Evolutionary conservation across 192 early-diverging fungal genomes (phyloP).

Genomic region (Kickxella alabastrina): DNA sequence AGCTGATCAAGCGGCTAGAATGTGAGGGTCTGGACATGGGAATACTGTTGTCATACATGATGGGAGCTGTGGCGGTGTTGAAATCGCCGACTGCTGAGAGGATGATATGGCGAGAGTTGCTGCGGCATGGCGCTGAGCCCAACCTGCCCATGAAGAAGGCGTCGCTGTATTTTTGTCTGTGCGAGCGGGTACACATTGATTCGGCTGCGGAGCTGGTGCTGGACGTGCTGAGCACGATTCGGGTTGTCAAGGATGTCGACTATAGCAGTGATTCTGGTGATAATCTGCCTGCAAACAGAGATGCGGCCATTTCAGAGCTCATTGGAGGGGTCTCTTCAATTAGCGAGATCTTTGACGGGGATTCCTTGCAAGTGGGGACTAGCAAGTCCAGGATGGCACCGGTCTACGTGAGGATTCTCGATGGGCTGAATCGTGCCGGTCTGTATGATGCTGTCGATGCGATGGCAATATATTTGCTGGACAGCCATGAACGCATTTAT

Average conservation of each 20-base stretch:
- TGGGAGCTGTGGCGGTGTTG: conserved; percentile 17
- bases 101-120: conserved; percentile 28
- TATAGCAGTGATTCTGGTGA: too few species aligned
- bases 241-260: too few species aligned
- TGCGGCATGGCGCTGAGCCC: conserved; percentile 26
- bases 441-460: conserved; percentile 19
- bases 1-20: background rate
- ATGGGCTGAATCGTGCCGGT: conserved; percentile 28
- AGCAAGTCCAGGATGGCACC: too few species aligned
- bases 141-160: conserved; percentile 10
- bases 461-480: conserved; percentile 29
- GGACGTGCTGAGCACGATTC: too few species aligned
- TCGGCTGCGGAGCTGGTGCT: background rate
- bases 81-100: conserved; percentile 12
- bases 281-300: too few species aligned
- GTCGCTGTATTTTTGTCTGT: conserved; percentile 14
- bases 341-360: too few species aligned
- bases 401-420: conserved; percentile 19
- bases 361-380: too few species aligned
- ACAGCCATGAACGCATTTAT: conserved; percentile 10
- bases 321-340: too few species aligned
- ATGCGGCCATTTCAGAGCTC: too few species aligned
- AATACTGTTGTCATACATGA: conserved; percentile 16
- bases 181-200: conserved; percentile 1
- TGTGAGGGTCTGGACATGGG: background rate